Conservation (phyloP, 495 filamentous ascomycete genomes). For the Diplogelasinospora grovesii region DNA sequence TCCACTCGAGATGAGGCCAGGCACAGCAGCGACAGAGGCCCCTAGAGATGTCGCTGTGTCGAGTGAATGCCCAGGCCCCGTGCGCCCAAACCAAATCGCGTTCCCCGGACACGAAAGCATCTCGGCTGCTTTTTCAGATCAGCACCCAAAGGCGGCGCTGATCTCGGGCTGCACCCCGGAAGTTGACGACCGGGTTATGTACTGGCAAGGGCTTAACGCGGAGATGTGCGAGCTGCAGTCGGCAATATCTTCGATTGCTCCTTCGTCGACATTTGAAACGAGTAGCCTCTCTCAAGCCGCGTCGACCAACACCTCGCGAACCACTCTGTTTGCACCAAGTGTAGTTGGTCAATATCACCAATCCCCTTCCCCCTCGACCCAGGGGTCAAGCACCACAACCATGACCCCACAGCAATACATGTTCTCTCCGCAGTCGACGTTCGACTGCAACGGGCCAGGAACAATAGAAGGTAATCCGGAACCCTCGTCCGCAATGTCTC, state of each 20-base stretch:
- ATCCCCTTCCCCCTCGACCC: constrained; percentile 4
- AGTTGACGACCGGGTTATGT: constrained; percentile 18
- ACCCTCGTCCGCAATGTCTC: constrained; percentile 15
- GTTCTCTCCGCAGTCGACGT: constrained; percentile 11
- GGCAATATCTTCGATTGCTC: constrained; percentile 16
- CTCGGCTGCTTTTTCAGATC: too few species aligned
- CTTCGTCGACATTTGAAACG: constrained; percentile 15
- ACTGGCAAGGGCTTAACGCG: constrained; percentile 15
- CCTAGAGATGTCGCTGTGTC: constrained; percentile 12
- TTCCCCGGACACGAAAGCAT: constrained; percentile 7
- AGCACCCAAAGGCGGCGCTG: too few species aligned
- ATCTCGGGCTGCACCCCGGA: too few species aligned
- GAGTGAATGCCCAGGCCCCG: constrained; percentile 5
- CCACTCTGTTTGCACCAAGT: constrained; percentile 16
- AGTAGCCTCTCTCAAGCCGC: constrained; percentile 12
- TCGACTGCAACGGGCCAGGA: constrained; percentile 4
- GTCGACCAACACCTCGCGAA: constrained; percentile 24
- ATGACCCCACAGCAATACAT: constrained; percentile 12
- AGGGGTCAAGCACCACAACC: background rate
- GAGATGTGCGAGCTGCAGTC: constrained; percentile 17
- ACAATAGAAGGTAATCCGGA: constrained; percentile 2
- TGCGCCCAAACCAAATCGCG: constrained; percentile 2
- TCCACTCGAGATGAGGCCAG: constrained; percentile 11
- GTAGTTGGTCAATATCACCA: constrained; percentile 10
- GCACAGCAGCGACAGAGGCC: constrained; percentile 14